Base-by-base conservation (phyloP, 768 basidiomycete genomes). In the Multifurca ochricompacta region DNA sequence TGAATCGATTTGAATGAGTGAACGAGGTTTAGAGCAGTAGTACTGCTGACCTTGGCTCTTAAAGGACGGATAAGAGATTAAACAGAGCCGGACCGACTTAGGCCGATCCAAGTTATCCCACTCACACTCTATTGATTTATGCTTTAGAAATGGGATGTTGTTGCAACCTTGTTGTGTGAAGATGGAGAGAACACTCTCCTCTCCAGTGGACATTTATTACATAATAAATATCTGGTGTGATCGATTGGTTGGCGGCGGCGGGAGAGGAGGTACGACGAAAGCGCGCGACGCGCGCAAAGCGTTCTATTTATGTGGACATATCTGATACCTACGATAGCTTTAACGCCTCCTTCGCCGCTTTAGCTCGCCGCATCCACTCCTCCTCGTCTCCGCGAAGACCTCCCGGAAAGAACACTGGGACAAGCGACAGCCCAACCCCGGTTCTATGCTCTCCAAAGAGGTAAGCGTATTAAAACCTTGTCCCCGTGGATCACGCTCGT, bases 381-480 rank as follows among this genome's bases (percentile, higher is more conserved):
- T 50, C 53, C 44, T 63, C 62, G 6, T 61, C 48, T 21, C 51
- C 41, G 40, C 54, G 51, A 16, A 63, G 50, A 2, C 58, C 54
- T 0, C 60, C 63, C 2, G 63, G 60, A 51, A 64, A 64, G 52
- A 58, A 64, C 8, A 60, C 28, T 2, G 51, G 56, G 2, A 64
- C 41, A 47, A 64, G 61, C 3, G 54, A 46, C 2, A 61, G 40
- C 23, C 63, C 63, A 19, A 59, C 58, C 3, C 60, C 54, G 9
- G 42, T 7, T 42, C 56, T 49, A 36, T 35, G 25, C 27, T 51
- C 55, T 58, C 61, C 60, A 23, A 51, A 16, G 11, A 54, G 32
- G 47, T n/a, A 64, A 41, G 11, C 56, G 51, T n/a, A 32, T n/a
- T 36, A 64, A 60, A 25, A 64, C 60, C 39, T 64, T 64, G 21